Base-by-base conservation (phyloP, 2,329 filamentous ascomycete genomes). In the Curvularia sp. region DNA sequence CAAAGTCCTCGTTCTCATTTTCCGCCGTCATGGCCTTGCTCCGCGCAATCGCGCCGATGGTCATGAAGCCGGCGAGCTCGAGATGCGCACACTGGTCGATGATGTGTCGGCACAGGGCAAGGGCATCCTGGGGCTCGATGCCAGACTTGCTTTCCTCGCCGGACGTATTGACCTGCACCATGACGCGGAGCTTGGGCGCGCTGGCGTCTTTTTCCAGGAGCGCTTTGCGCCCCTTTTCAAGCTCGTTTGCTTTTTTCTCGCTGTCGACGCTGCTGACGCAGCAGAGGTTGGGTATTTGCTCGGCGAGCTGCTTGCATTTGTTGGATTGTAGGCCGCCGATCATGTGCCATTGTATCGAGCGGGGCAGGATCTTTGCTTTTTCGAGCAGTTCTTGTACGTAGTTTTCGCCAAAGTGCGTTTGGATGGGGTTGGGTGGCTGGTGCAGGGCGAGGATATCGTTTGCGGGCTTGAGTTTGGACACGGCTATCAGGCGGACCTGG, bases 111-210 rank as follows among this genome's bases (percentile, higher is more conserved):
- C 91, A 94, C 38, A 98, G 80, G 0, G 79, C 81, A 1, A 86
- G 82, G 54, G 90, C 81, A 13, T 84, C 79, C 1, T 83, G 84
- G 0, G 93, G 94, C 5, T 86, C 80, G 45, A 92, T 89, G 19
- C 95, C 95, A 3, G 90, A 92, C 80, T 99, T 99, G 67, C 84
- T 84, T 48, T 86, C 87, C 76, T 98, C 95, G 53, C 92, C 92
- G 0, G 91, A 96, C 0, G 95, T 99, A 79, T 99, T 99, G 67
- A 99, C 88, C 79, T 99, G 95, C 18, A 99, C 89, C 80, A 95
- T 93, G 28, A 99, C 83, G 55, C 87, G 82, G 66, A 97, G 80
- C 57, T 74, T 77, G 18, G 73, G 72, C 3, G 55, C 57, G 1
- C 80, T 79, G 69, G 13, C 2, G 21, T 49, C 75, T 57, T 36